phyloP scores from a whole-genome alignment of 2,329 filamentous ascomycete genomes.

The Mariannaea elegans region DNA sequence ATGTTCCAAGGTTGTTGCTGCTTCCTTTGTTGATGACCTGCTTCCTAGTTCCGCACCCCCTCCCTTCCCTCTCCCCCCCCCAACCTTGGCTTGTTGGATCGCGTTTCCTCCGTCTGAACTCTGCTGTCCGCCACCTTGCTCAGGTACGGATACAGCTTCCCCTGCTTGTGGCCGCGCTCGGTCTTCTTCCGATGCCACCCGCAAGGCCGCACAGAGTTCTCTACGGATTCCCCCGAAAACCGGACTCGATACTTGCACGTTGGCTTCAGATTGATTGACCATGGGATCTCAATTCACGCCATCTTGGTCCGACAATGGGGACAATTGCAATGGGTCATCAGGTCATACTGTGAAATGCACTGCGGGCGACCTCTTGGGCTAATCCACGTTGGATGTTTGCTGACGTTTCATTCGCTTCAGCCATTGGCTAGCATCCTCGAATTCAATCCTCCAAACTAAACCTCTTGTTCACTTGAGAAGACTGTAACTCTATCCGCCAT shows the following conservation, averaged over 20 bases:
- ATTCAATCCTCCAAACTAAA: slow-evolving; percentile 4
- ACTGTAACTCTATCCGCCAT: slow-evolving; percentile 1
- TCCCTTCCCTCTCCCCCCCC: background rate
- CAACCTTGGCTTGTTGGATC: slow-evolving; percentile 5
- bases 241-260: slow-evolving; percentile 1
- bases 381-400: slow-evolving; percentile 22
- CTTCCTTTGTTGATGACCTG: background rate
- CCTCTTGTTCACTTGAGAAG: background rate
- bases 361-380: slow-evolving; percentile 20
- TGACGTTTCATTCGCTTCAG: slow-evolving; percentile 23
- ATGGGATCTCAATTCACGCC: slow-evolving; percentile 13
- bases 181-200: slow-evolving; percentile 21
- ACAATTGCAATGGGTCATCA: background rate
- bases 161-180: slow-evolving; percentile 8
- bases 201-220: background rate
- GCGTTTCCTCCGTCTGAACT: slow-evolving; percentile 9
- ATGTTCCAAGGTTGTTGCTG: background rate
- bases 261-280: too few relatives aligned
- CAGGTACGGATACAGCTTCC: background rate
- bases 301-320: slow-evolving; percentile 1
- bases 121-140: background rate
- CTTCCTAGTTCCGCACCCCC: background rate
- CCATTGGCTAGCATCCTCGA: slow-evolving; percentile 30
- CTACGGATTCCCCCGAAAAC: slow-evolving; percentile 11
- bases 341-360: slow-evolving; percentile 28